phyloP scores from a whole-genome alignment of 2,329 filamentous ascomycete genomes.

The Cordyceps javanica region DNA sequence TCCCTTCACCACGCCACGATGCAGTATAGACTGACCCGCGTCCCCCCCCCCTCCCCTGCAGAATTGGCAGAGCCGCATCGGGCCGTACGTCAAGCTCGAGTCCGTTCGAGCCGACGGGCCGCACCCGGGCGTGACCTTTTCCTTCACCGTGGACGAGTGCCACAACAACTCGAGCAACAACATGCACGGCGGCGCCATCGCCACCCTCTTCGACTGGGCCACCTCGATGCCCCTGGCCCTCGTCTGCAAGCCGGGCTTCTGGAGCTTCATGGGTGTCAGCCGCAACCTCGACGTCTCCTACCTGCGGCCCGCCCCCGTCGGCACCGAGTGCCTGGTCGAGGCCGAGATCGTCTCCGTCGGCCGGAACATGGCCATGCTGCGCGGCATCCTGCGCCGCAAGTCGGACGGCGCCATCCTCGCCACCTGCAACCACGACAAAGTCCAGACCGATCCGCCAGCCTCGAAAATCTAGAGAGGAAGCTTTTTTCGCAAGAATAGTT shows the following conservation, averaged over 20 bases:
- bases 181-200: conserved; percentile 57
- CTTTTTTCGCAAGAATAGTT: too few species aligned
- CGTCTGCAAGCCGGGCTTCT: conserved; percentile 52
- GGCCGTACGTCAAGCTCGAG: conserved; percentile 35
- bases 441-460: conserved; percentile 48
- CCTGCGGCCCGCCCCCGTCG: conserved; percentile 52
- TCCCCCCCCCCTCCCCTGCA: conserved; percentile 17
- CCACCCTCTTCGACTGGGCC: conserved; percentile 61
- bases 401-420: conserved; percentile 48
- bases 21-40: background rate
- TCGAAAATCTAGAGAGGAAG: background rate
- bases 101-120: conserved; percentile 28
- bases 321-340: conserved; percentile 45
- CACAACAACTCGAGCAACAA: conserved; percentile 50
- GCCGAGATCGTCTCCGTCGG: conserved; percentile 54
- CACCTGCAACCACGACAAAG: conserved; percentile 59
- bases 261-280: conserved; percentile 57
- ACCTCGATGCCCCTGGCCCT: conserved; percentile 55
- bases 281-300: conserved; percentile 63
- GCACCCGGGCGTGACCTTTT: conserved; percentile 37
- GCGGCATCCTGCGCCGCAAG: conserved; percentile 47
- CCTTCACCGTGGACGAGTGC: conserved; percentile 40
- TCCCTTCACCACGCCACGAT: background rate
- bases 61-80: conserved; percentile 40
- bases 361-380: conserved; percentile 45